These are phyloP conservation scores for Fusarium penzigii DNA, from an alignment of 2,329 filamentous ascomycete genomes.

Conservation along the genomic window DNA sequence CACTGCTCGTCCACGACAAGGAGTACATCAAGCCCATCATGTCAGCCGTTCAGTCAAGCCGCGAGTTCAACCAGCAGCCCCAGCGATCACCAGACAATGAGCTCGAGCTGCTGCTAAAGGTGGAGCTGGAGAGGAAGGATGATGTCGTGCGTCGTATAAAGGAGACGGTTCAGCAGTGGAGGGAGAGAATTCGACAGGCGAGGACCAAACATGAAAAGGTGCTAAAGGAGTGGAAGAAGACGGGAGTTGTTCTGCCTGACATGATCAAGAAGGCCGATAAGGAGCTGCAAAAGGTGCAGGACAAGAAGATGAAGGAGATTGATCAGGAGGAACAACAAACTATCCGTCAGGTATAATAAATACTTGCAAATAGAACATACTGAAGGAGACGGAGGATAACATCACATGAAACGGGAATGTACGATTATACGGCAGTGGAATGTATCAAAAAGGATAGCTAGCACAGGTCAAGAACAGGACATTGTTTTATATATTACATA, in stretches of 20 bases:
- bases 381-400: too few species aligned
- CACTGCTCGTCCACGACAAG: slow-evolving; percentile 44
- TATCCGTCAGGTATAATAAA: slow-evolving; percentile 40
- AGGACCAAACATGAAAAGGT: slow-evolving; percentile 50
- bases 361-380: too few species aligned
- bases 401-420: neutral
- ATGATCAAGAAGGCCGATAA: slow-evolving; percentile 50
- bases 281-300: slow-evolving; percentile 51
- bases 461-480: slow-evolving; percentile 15
- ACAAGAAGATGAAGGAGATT: slow-evolving; percentile 54
- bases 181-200: slow-evolving; percentile 49
- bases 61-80: slow-evolving; percentile 62
- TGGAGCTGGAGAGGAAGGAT: slow-evolving; percentile 54
- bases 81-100: slow-evolving; percentile 60
- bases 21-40: slow-evolving; percentile 55
- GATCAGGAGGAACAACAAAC: slow-evolving; percentile 51
- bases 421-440: neutral
- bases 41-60: slow-evolving; percentile 52
- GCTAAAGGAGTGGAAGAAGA: slow-evolving; percentile 52
- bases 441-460: slow-evolving; percentile 2
- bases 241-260: slow-evolving; percentile 45
- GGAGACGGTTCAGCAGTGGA: slow-evolving; percentile 52
- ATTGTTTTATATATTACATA: slow-evolving; percentile 31
- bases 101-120: slow-evolving; percentile 56
- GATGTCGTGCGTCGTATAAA: slow-evolving; percentile 46